Percentiles rank a stretch among this genome's conserved stretches.
Evolutionary conservation across 495 filamentous ascomycete genomes (phyloP).

Genomic region (Zalerion maritima): DNA sequence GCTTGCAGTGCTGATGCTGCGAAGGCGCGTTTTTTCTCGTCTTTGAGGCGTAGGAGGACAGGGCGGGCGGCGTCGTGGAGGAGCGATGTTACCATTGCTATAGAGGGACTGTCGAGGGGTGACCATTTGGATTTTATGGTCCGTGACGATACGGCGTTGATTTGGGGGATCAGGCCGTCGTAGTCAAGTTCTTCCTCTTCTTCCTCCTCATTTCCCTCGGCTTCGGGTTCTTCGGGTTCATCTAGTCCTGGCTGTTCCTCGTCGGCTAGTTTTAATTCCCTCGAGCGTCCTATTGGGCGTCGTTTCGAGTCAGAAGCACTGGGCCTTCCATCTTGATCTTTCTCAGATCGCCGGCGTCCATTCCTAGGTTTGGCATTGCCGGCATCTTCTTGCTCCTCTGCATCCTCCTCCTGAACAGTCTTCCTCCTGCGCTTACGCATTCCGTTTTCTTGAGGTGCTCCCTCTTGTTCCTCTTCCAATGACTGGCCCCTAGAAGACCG

Average conservation of each 20-base stretch:
- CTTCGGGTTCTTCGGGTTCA: constrained; percentile 6
- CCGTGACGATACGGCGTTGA: constrained; percentile 21
- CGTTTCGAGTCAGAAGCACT: too few relatives aligned
- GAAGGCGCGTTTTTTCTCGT: constrained; percentile 19
- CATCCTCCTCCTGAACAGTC: constrained; percentile 1
- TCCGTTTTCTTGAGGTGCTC: constrained; percentile 1
- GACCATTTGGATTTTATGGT: constrained; percentile 32
- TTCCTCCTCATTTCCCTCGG: constrained; percentile 10
- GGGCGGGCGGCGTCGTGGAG: constrained; percentile 23
- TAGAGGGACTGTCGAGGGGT: constrained; percentile 21
- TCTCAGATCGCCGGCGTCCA: constrained; percentile 13
- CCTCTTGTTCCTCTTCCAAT: constrained; percentile 1
- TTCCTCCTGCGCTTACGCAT: constrained; percentile 5
- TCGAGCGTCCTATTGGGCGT: too few relatives aligned
- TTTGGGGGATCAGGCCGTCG: constrained; percentile 6
- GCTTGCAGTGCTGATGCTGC: constrained; percentile 19
- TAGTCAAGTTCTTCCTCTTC: constrained; percentile 8
- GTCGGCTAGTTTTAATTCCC: constrained; percentile 8
- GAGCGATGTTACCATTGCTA: constrained; percentile 21
- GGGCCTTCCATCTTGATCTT: constrained; percentile 10
- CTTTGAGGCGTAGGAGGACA: constrained; percentile 24
- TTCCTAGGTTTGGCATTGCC: constrained; percentile 2
- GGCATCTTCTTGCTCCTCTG: neutral
- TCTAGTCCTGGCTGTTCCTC: neutral
- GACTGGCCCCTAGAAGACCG: constrained; percentile 3